phyloP scores from a whole-genome alignment of 2,329 filamentous ascomycete genomes.

The Aspergillus versicolor region DNA sequence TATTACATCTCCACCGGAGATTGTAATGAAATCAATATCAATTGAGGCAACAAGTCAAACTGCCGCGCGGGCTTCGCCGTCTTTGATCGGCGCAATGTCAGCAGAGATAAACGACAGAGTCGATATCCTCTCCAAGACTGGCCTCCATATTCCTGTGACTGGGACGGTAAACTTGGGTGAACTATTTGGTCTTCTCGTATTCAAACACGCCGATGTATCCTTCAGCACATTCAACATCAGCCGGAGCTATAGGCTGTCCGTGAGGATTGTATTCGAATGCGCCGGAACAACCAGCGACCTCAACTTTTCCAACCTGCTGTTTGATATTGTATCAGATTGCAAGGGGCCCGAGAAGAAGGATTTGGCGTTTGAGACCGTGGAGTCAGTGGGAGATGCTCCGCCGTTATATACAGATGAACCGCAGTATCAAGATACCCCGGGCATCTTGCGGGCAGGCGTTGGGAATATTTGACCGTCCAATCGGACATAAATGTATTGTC shows the following conservation, averaged over 20 bases:
- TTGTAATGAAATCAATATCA: background rate
- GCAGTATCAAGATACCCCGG: no score
- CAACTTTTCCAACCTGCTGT: background rate
- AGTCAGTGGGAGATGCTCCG: background rate
- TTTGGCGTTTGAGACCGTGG: background rate
- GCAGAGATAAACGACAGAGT: constrained; percentile 12
- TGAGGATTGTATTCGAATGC: background rate
- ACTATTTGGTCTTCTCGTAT: background rate
- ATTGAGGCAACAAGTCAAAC: constrained; percentile 8
- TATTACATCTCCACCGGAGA: background rate
- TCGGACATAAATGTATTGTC: no score
- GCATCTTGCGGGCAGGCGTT: no score
- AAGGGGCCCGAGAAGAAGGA: background rate
- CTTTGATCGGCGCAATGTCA: constrained; percentile 12
- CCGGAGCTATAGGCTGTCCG: background rate
- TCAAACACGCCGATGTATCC: background rate
- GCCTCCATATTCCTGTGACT: background rate
- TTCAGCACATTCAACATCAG: background rate
- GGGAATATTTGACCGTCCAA: no score
- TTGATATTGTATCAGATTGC: background rate
- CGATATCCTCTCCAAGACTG: constrained; percentile 6
- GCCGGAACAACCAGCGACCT: background rate
- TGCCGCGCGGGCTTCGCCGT: constrained; percentile 12
- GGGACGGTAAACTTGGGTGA: background rate
- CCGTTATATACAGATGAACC: background rate